A percentile compares a stretch with the other conserved stretches of the same genome.
Evolutionary conservation across 208 protist species (phyloP).

Genomic region (Borovskyia barvae): DNA sequence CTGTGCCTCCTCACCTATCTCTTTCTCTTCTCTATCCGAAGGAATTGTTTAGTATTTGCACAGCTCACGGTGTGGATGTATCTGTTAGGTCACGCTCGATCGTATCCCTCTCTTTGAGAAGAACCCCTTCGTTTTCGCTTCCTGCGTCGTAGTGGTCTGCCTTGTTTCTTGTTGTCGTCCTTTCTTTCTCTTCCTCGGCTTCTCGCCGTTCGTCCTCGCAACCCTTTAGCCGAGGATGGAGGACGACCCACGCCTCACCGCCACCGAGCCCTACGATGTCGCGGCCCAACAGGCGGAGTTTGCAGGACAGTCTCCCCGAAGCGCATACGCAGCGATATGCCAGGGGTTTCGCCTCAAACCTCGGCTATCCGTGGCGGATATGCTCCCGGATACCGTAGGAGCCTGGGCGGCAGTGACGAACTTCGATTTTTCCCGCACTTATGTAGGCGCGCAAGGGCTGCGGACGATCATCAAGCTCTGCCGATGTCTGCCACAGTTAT

Average conservation of each 20-base stretch:
- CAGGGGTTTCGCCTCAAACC: conserved; percentile 30
- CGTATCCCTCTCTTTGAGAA: neutral
- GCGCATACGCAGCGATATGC: conserved; percentile 54
- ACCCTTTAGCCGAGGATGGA: conserved; percentile 9
- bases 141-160: neutral
- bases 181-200: neutral
- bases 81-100: too few species aligned
- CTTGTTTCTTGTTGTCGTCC: neutral
- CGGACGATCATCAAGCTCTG: conserved; percentile 56
- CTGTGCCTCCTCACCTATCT: too few species aligned
- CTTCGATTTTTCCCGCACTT: conserved; percentile 63
- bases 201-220: conserved; percentile 1
- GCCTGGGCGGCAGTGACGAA: conserved; percentile 38
- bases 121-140: neutral
- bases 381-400: conserved; percentile 45
- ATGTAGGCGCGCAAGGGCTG: conserved; percentile 62
- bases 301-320: conserved; percentile 37
- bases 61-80: too few species aligned
- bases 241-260: conserved; percentile 12
- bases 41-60: too few species aligned
- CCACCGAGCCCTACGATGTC: conserved; percentile 36
- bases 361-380: conserved; percentile 30
- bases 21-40: too few species aligned
- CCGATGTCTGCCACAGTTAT: conserved; percentile 44
- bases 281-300: conserved; percentile 42